These are phyloP conservation scores for Raddia guianensis DNA, from an alignment of 176 grass and related monocot genomes.

Conservation along the genomic window DNA sequence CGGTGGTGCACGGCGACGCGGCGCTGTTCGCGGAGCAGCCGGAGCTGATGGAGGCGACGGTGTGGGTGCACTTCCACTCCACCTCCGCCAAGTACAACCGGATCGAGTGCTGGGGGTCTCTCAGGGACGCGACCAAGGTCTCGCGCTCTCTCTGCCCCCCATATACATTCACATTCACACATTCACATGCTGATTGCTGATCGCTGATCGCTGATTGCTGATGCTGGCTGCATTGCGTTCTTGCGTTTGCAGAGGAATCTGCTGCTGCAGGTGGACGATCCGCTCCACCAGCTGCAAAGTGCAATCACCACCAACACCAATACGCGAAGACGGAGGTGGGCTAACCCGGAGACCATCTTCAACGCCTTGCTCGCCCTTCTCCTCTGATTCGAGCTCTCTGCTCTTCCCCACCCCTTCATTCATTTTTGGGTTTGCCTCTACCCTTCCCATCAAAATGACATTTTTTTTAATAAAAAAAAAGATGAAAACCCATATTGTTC, in stretches of 20 bases:
- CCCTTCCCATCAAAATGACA: too few relatives aligned
- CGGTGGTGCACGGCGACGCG: constrained; percentile 78
- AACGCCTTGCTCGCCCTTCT: constrained; percentile 74
- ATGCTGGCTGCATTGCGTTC: too few relatives aligned
- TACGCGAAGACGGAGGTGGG: constrained; percentile 38
- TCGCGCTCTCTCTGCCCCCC: too few relatives aligned
- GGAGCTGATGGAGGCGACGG: constrained; percentile 80
- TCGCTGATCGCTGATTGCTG: too few relatives aligned
- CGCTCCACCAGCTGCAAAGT: constrained; percentile 40
- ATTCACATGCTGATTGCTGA: too few relatives aligned
- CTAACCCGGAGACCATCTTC: constrained; percentile 61
- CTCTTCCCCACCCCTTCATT: too few relatives aligned
- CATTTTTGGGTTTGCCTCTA: not conserved
- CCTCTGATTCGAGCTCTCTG: constrained; percentile 41
- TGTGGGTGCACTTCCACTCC: constrained; percentile 94
- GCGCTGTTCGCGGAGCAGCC: constrained; percentile 65
- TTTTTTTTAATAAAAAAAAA: too few relatives aligned
- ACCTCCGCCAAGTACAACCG: constrained; percentile 73
- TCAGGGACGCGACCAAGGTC: constrained; percentile 65
- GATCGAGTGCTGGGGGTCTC: constrained; percentile 87
- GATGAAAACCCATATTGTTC: too few relatives aligned
- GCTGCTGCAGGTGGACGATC: constrained; percentile 54
- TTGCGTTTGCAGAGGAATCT: constrained; percentile 40
- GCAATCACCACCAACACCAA: constrained; percentile 42
- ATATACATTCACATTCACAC: too few relatives aligned